Evolutionary conservation across 2,329 filamentous ascomycete species (phyloP).

Genomic region (Zymoseptoria brevis): DNA sequence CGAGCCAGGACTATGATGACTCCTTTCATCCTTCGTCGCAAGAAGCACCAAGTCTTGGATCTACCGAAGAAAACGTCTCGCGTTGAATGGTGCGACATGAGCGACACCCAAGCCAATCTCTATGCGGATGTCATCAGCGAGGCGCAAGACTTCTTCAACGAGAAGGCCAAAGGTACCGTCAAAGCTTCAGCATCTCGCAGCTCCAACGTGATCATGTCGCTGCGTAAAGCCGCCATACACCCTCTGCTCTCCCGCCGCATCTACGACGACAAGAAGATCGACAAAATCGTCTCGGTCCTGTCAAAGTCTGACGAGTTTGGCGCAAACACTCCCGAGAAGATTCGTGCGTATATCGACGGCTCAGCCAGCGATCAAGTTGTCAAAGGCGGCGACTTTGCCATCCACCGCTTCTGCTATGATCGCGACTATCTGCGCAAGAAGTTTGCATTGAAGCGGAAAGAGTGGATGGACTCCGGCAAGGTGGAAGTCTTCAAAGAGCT

Average conservation of each 20-base stretch:
- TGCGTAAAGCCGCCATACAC: slow-evolving; percentile 87
- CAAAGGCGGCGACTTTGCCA: slow-evolving; percentile 65
- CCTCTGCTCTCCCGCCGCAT: slow-evolving; percentile 77
- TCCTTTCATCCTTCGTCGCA: slow-evolving; percentile 86
- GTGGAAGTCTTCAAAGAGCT: slow-evolving; percentile 72
- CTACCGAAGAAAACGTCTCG: slow-evolving; percentile 71
- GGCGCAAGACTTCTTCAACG: slow-evolving; percentile 52
- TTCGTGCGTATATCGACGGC: slow-evolving; percentile 60
- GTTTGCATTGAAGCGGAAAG: slow-evolving; percentile 51
- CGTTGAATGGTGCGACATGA: slow-evolving; percentile 76
- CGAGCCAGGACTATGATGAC: slow-evolving; percentile 87
- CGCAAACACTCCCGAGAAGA: slow-evolving; percentile 26
- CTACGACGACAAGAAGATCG: slow-evolving; percentile 66
- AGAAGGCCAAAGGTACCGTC: slow-evolving; percentile 45
- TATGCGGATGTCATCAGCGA: slow-evolving; percentile 63
- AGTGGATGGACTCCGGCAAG: slow-evolving; percentile 69
- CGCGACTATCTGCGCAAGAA: slow-evolving; percentile 45
- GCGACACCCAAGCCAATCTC: slow-evolving; percentile 59
- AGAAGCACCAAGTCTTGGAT: slow-evolving; percentile 79
- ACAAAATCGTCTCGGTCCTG: slow-evolving; percentile 52
- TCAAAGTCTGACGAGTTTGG: slow-evolving; percentile 27
- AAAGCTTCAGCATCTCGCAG: slow-evolving; percentile 42
- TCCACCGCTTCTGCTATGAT: slow-evolving; percentile 50
- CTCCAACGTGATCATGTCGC: slow-evolving; percentile 61
- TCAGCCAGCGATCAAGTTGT: slow-evolving; percentile 61